phyloP scores from a whole-genome alignment of 495 filamentous ascomycete species.

The Friedmanniomyces endolithicus region DNA sequence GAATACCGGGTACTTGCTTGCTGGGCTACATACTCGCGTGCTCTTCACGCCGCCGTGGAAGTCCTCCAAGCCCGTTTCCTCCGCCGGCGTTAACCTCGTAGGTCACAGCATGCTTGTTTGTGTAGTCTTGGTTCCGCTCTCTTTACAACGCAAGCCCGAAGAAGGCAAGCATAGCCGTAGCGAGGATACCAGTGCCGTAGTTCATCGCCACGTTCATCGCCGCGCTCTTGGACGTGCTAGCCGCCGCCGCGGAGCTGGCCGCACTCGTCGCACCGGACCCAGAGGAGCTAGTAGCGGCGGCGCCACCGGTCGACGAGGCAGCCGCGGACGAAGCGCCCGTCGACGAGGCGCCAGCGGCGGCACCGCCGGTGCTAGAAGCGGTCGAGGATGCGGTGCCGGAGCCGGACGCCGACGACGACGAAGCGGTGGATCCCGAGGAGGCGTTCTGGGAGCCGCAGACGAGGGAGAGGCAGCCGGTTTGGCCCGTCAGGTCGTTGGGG shows the following conservation, averaged over 20 bases:
- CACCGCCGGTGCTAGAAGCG: constrained; percentile 7
- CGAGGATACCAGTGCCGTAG: constrained; percentile 40
- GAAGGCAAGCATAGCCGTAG: constrained; percentile 36
- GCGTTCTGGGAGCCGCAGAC: constrained; percentile 41
- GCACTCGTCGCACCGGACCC: constrained; percentile 10
- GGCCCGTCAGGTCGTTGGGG: constrained; percentile 35
- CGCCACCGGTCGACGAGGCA: not conserved
- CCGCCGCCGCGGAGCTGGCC: constrained; percentile 21
- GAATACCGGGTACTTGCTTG: not conserved
- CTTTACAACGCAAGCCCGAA: constrained; percentile 40
- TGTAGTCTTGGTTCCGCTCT: not conserved
- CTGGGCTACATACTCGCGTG: not conserved
- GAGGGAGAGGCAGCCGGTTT: constrained; percentile 34
- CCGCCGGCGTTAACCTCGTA: no score
- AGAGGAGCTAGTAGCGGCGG: constrained; percentile 3
- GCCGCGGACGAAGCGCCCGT: not conserved
- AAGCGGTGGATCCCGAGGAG: constrained; percentile 21
- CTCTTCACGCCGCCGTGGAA: no score
- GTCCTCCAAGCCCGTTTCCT: no score
- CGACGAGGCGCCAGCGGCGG: not conserved
- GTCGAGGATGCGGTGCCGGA: constrained; percentile 15
- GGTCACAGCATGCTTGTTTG: no score
- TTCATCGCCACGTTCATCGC: constrained; percentile 33
- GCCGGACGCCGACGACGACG: constrained; percentile 17
- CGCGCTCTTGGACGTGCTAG: constrained; percentile 33